Evolutionary conservation across 2,329 filamentous ascomycete species (phyloP), one percentile per base, ranked within the genome.

Genomic region (Botryotinia calthae): DNA sequence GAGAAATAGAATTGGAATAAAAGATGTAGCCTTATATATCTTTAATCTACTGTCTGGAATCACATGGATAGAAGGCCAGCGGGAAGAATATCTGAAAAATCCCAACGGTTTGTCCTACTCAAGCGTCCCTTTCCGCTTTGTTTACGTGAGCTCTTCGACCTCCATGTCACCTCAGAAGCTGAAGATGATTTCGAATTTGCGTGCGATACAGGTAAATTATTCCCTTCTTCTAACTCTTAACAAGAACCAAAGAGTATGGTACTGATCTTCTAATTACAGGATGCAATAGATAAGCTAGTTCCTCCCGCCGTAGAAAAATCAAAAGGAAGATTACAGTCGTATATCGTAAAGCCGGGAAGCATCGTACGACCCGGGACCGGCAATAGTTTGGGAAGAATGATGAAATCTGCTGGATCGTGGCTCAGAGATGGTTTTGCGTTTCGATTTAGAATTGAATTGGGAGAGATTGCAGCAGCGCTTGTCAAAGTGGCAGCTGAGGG

Each of bases 141-240:
- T 44, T 18, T 56, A 28, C n/a, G 51, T 56, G 51, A 56, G 51
- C 51, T 2, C 14, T 56, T 56, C 14, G 51, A n/a, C 1, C 7
- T n/a, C n/a, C 16, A 56, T 1, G 25, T 4, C 0, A 28, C 14
- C 0, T 6, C 14, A 8, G n/a, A 28, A 4, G n/a, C 14, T 1
- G 51, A 28, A 31, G n/a, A 2, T 8, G 18, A 2, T 3, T 18
- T 14, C n/a, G n/a, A 56, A n/a, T 28, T 18, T 2, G n/a, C 2
- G 6, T 56, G 18, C 14, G n/a, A 8, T 56, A 28, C 51, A 56
- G 51, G 51, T 56, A 14, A 28, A n/a, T 56, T 7, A n/a, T 2
- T 28, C 16, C 14, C 14, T 56, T 18, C 8, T 56, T 18, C 7
- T 2, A 14, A 31, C 6, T 56, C 28, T 31, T 14, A n/a, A 28